A percentile compares a stretch with the other conserved stretches of the same genome.
phyloP scores from a whole-genome alignment of 164 flowering plant species.

The Magnolia sinica region DNA sequence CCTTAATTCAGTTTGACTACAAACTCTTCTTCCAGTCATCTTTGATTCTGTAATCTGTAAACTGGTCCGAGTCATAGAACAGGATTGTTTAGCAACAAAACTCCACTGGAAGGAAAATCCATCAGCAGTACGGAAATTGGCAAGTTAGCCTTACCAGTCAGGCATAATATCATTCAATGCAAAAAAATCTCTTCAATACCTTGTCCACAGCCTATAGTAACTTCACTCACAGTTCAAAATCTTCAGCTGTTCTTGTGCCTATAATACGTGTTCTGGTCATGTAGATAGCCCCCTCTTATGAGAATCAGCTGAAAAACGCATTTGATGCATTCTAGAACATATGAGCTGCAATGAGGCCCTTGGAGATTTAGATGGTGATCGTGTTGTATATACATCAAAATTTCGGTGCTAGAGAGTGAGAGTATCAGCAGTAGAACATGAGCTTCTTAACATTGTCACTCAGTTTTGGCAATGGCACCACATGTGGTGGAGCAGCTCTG shows the following conservation, averaged over 20 bases:
- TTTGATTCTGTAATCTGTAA: too few relatives aligned
- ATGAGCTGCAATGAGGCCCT: too few relatives aligned
- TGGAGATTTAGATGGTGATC: background rate
- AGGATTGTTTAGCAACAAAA: too few relatives aligned
- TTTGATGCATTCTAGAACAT: too few relatives aligned
- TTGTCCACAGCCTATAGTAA: background rate
- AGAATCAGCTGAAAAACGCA: background rate
- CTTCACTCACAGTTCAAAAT: background rate
- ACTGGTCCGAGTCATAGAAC: too few relatives aligned
- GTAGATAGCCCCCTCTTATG: background rate
- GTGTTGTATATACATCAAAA: background rate
- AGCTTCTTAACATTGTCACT: conserved; percentile 70
- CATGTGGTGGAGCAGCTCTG: conserved; percentile 62
- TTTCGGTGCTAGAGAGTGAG: background rate
- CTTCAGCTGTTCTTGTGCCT: background rate
- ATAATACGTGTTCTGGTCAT: background rate
- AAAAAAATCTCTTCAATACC: background rate
- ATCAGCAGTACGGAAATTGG: background rate
- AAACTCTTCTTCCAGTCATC: too few relatives aligned
- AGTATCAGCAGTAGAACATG: conserved; percentile 79
- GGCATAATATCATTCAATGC: too few relatives aligned
- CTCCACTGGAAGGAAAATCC: too few relatives aligned
- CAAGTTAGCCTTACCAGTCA: background rate
- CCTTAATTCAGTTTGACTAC: too few relatives aligned
- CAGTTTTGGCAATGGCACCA: conserved; percentile 67